Percentiles rank a stretch among this genome's conserved stretches.
phyloP scores from a whole-genome alignment of 768 basidiomycete genomes.

The Tylopilus subfusipes region DNA sequence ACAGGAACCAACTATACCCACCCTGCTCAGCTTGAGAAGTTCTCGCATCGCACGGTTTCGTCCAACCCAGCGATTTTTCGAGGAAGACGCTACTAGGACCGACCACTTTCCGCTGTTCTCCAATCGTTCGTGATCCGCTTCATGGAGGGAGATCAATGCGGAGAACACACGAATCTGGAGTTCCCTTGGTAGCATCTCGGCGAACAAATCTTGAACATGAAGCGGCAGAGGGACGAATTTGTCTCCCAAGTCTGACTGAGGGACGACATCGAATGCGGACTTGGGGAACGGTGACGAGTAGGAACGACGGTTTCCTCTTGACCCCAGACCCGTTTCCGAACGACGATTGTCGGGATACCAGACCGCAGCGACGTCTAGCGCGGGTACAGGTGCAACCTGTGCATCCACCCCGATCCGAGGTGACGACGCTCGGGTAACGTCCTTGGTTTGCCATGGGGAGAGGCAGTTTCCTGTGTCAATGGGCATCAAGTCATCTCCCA shows the following conservation, averaged over 20 bases:
- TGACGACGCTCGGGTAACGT: constrained; percentile 15
- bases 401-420: constrained; percentile 12
- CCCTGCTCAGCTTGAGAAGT: constrained; percentile 74
- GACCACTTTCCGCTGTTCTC: constrained; percentile 55
- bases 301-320: constrained; percentile 55
- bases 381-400: constrained; percentile 6
- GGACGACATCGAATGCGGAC: constrained; percentile 58
- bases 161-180: constrained; percentile 59
- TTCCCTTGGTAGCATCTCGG: constrained; percentile 68
- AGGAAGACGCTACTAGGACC: constrained; percentile 54
- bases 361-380: constrained; percentile 3
- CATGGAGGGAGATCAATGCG: constrained; percentile 53
- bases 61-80: constrained; percentile 71
- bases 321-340: constrained; percentile 14
- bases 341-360: constrained; percentile 18
- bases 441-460: constrained; percentile 43
- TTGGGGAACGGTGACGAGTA: constrained; percentile 63
- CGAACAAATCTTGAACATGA: constrained; percentile 55
- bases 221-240: constrained; percentile 48
- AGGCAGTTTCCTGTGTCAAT: constrained; percentile 35
- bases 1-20: constrained; percentile 39
- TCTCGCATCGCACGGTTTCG: constrained; percentile 71
- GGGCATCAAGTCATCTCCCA: constrained; percentile 19
- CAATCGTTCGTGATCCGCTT: constrained; percentile 50
- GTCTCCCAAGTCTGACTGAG: constrained; percentile 42